Base-by-base conservation (phyloP, 805 yeast genomes). In the Ogataea polymorpha region DNA sequence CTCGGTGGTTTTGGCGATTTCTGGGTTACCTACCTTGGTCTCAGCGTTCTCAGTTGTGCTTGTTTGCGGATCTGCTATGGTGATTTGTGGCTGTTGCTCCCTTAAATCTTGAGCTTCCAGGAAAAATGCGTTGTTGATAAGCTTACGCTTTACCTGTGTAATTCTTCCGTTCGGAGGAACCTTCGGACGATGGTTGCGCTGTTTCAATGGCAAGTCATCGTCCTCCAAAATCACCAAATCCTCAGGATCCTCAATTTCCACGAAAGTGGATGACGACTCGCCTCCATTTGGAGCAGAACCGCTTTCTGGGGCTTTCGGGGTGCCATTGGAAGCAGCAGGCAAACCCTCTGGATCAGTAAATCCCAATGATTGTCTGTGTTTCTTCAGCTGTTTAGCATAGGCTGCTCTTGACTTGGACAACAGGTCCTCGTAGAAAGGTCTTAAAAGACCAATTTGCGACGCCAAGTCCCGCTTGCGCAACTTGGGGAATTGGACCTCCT, bases 101-200 rank as follows among this genome's bases (percentile, higher is more conserved):
- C 45, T 34, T 13, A 49, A 45, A 33, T 56, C 62, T 32, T 63
- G 67, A 6, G 63, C 67, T n/a, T 67, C 70, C 10, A 83, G 57
- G 50, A 82, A 74, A 54, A 75, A 84, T 0, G 84, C 70, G 31
- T 61, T 70, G 0, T 75, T 67, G 5, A 79, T 63, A 10, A 74
- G 56, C 52, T 77, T 82, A 66, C 82, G 87, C 64, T 87, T 88
- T 5, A 77, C 64, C 1, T 77, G 74, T 4, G 84, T 64, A 26
- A 90, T 85, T 61, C 84, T 88, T 26, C 96, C 96, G 23, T 87
- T 85, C 6, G 96, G 96, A 10, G 97, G 96, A 37, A 93, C 67
- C 54, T 89, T 82, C 1, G 96, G 83, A 50, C 90, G 72, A 21
- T 74, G 72, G 46, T 81, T 80, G 42, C 90, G 72, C 51, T 80